These are phyloP conservation scores for Aspergillus spinulosporus DNA, from an alignment of 2,329 filamentous ascomycete genomes.

Conservation along the genomic window DNA sequence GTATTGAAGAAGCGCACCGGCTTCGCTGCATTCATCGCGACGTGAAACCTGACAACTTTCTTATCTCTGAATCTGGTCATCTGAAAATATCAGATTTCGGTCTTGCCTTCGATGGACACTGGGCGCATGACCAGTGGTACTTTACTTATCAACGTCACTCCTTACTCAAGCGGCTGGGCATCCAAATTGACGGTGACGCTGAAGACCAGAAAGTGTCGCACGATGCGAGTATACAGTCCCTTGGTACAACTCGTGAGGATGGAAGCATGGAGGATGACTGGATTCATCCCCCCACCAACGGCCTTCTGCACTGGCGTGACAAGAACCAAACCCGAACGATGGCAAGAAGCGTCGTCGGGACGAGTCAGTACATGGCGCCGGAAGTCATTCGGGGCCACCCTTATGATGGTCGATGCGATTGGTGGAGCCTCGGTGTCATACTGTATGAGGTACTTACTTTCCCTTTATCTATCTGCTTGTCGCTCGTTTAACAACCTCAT, in stretches of 20 bases:
- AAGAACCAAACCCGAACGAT: constrained; percentile 67
- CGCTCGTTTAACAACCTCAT: background rate
- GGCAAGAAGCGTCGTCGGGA: constrained; percentile 86
- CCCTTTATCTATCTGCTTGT: background rate
- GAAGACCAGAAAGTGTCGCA: constrained; percentile 64
- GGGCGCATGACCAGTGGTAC: constrained; percentile 86
- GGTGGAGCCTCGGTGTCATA: constrained; percentile 95
- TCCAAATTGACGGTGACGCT: constrained; percentile 71
- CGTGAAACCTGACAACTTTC: constrained; percentile 95
- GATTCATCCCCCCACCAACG: constrained; percentile 40
- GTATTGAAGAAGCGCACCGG: constrained; percentile 86
- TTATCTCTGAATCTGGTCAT: constrained; percentile 84
- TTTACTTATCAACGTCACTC: constrained; percentile 80
- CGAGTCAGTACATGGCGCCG: constrained; percentile 97
- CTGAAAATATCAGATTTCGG: constrained; percentile 97
- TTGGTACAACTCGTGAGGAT: background rate
- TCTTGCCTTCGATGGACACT: constrained; percentile 90
- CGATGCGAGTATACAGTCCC: constrained; percentile 27
- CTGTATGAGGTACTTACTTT: constrained; percentile 66
- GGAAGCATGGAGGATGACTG: constrained; percentile 32
- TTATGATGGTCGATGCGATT: constrained; percentile 94
- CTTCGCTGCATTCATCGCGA: constrained; percentile 92
- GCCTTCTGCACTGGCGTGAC: constrained; percentile 70
- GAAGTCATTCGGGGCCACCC: constrained; percentile 79
- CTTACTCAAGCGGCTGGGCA: constrained; percentile 72